Percentiles rank a stretch among this genome's conserved stretches.
phyloP scores from a whole-genome alignment of 192 early-diverging fungal genomes.

The Chytriomyces sp. region DNA sequence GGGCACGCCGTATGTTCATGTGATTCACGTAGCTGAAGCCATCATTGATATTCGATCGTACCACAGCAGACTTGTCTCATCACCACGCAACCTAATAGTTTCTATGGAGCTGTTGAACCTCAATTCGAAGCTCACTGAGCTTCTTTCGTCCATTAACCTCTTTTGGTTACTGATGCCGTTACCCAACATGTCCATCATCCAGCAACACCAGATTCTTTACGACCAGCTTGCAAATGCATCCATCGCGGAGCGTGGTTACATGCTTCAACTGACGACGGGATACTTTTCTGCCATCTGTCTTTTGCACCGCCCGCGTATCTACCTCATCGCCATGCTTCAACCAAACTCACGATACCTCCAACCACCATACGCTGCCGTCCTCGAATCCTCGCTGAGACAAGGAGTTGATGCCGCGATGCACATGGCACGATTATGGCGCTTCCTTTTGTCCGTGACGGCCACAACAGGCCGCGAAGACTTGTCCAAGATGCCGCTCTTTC shows the following conservation, averaged over 20 bases:
- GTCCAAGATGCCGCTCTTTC: neutral
- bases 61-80: neutral
- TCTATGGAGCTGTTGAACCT: neutral
- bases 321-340: neutral
- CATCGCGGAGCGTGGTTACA: neutral
- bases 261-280: neutral
- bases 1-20: neutral
- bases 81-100: neutral
- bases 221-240: neutral
- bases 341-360: neutral
- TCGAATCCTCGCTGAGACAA: neutral
- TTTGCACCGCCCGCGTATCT: neutral
- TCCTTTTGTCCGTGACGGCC: neutral
- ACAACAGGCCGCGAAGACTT: neutral
- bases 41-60: too few relatives aligned
- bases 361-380: neutral
- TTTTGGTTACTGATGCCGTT: neutral
- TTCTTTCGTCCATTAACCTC: neutral
- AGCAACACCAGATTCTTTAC: neutral
- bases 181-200: neutral
- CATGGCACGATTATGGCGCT: neutral
- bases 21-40: too few relatives aligned
- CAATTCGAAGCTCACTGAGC: neutral
- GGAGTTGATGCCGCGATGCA: neutral
- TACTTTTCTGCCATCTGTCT: neutral